A percentile compares a stretch with the other conserved stretches of the same genome.
Conservation (phyloP, 2,329 filamentous ascomycete genomes). For the Colletotrichum graminicola region DNA sequence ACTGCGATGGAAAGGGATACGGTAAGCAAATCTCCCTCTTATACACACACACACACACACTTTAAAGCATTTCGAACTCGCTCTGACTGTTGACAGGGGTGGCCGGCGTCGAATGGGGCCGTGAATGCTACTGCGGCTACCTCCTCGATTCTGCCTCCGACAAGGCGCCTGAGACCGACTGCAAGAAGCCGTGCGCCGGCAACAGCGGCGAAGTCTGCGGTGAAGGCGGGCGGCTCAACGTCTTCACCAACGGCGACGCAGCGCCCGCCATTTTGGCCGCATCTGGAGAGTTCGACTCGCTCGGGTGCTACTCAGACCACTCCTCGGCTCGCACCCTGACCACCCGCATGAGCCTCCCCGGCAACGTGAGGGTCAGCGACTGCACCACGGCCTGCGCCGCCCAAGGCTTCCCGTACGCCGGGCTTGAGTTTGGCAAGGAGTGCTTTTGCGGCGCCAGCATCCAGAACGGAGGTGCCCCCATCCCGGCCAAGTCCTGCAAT, state of each 20-base stretch:
- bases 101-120: slow-evolving; percentile 64
- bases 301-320: slow-evolving; percentile 70
- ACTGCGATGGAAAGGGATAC: slow-evolving; percentile 58
- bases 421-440: slow-evolving; percentile 58
- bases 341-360: slow-evolving; percentile 55
- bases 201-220: slow-evolving; percentile 61
- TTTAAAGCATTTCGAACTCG: background rate
- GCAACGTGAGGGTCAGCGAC: slow-evolving; percentile 56
- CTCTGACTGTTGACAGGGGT: background rate
- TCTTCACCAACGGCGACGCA: slow-evolving; percentile 63
- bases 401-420: slow-evolving; percentile 61
- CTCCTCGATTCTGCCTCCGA: slow-evolving; percentile 64
- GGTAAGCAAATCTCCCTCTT: background rate
- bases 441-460: slow-evolving; percentile 64
- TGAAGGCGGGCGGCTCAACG: slow-evolving; percentile 59
- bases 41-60: too few relatives aligned
- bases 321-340: slow-evolving; percentile 58
- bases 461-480: slow-evolving; percentile 56
- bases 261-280: slow-evolving; percentile 57
- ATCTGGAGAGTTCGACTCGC: slow-evolving; percentile 65
- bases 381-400: slow-evolving; percentile 58
- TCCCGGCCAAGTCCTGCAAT: slow-evolving; percentile 57
- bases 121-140: slow-evolving; percentile 65
- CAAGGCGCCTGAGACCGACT: slow-evolving; percentile 59
- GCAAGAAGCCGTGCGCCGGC: slow-evolving; percentile 67